Evolutionary conservation across 495 filamentous ascomycete genomes (phyloP), one percentile per base, ranked within the genome.

Genomic region (Oleoguttula mirabilis): DNA sequence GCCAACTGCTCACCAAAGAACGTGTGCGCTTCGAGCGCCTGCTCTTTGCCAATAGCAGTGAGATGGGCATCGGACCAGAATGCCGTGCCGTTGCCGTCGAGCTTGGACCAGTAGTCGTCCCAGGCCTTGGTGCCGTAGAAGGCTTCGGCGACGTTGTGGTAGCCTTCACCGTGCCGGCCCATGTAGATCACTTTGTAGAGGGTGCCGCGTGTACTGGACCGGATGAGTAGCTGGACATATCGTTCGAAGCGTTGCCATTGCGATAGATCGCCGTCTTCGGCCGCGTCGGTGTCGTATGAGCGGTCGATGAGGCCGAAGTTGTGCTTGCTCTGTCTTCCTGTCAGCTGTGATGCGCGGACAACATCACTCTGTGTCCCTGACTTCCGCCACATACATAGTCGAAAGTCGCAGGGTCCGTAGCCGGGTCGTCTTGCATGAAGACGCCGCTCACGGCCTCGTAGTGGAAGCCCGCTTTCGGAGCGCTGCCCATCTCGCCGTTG

Each of bases 221-320:
- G 22, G 33, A 55, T 50, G 10, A 61, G 28, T 16, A 43, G 3
- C 2, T 41, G 8, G 1, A 61, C 48, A 23, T 50, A 50, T 1
- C 32, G 27, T 14, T 37, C 52, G 28, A 62, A 62, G 15, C 55
- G 38, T 30, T 54, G 47, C 61, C 61, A 62, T 36, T 58, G 60
- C 8, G 36, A 39, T 21, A 39, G 41, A 3, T 37, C 8, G 8
- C 64, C 61, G 31, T 58, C 55, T 10, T 36, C 27, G n/a, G 10
- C 55, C 42, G 4, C 54, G 41, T 77, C 70, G 8, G 63, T 62
- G 1, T 61, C 55, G 55, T 80, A 80, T 4, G 63, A 53, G 36
- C 69, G 69, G 48, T 71, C 62, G 52, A 80, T 69, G 33, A 82
- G 65, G 33, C 80, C 80, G 52, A 82, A 82, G 43, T 81, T 80